Conservation (phyloP, 768 basidiomycete genomes). For the Tylopilus subfusipes region DNA sequence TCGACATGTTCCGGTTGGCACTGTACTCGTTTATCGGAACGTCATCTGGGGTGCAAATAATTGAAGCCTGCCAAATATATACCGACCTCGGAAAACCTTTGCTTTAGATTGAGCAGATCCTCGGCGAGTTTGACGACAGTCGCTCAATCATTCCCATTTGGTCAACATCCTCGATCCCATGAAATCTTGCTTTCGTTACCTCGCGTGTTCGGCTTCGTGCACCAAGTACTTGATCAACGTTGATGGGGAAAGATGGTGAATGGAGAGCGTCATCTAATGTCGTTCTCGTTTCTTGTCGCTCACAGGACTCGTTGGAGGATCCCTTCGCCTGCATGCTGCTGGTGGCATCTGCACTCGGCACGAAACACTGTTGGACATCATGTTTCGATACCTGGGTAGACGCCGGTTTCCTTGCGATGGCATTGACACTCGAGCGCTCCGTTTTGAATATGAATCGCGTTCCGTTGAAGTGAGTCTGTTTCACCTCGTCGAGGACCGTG, state of each 20-base stretch:
- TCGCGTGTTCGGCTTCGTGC: neutral
- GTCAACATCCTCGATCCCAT: neutral
- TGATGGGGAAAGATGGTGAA: neutral
- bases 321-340: neutral
- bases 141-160: constrained; percentile 1
- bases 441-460: neutral
- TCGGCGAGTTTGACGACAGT: neutral
- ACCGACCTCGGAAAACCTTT: neutral
- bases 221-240: neutral
- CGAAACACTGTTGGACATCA: neutral
- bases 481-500: neutral
- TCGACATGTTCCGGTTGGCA: neutral
- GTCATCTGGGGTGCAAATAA: neutral
- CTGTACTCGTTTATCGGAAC: neutral
- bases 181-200: neutral
- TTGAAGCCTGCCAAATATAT: neutral
- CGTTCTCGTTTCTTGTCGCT: neutral
- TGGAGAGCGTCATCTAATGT: neutral
- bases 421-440: neutral
- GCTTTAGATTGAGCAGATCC: neutral
- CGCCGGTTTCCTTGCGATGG: neutral
- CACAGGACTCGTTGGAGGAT: neutral
- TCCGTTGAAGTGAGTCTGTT: neutral
- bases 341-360: neutral
- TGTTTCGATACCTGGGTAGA: too few species aligned